Percentiles rank a stretch among this genome's conserved stretches.
Evolutionary conservation across 1,139 yeast genomes (phyloP).

Genomic region (Geotrichum reessii): DNA sequence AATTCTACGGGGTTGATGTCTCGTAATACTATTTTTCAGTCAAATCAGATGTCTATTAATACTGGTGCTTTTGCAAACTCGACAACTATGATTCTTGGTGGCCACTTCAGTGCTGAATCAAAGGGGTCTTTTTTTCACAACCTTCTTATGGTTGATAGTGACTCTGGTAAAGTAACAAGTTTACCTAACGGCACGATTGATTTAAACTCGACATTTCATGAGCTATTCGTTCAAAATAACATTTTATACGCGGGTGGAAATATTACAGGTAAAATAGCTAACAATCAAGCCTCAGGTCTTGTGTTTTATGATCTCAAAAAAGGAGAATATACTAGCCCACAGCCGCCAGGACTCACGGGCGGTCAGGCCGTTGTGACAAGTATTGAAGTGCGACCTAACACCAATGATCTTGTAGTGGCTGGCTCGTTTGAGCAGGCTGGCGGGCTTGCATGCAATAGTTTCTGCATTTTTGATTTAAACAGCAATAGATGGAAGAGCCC

Average conservation of each 20-base stretch:
- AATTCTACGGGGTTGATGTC: neutral
- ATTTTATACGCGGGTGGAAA: conserved; percentile 48
- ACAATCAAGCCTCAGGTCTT: conserved; percentile 39
- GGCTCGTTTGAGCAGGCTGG: conserved; percentile 68
- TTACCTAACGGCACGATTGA: conserved; percentile 36
- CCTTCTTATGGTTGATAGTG: conserved; percentile 34
- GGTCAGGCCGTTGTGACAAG: conserved; percentile 46
- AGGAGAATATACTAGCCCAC: conserved; percentile 39
- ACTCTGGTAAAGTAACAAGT: conserved; percentile 32
- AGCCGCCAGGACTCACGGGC: conserved; percentile 41
- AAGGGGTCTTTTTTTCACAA: conserved; percentile 32
- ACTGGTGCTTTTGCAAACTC: conserved; percentile 44
- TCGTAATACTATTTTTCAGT: conserved; percentile 18
- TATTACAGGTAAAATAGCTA: conserved; percentile 39
- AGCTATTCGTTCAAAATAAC: conserved; percentile 43
- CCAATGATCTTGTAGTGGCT: conserved; percentile 57
- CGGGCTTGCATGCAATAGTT: conserved; percentile 51
- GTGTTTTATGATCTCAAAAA: conserved; percentile 47
- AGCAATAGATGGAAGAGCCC: conserved; percentile 53
- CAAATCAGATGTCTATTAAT: conserved; percentile 24
- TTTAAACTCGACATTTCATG: conserved; percentile 37
- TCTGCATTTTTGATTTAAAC: conserved; percentile 62
- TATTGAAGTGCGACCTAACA: conserved; percentile 48
- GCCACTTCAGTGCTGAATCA: conserved; percentile 38
- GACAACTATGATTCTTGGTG: conserved; percentile 52